These are phyloP conservation scores for Rhizomucor pusillus DNA, from an alignment of 371 early-diverging fungal species.

Conservation along the genomic window DNA sequence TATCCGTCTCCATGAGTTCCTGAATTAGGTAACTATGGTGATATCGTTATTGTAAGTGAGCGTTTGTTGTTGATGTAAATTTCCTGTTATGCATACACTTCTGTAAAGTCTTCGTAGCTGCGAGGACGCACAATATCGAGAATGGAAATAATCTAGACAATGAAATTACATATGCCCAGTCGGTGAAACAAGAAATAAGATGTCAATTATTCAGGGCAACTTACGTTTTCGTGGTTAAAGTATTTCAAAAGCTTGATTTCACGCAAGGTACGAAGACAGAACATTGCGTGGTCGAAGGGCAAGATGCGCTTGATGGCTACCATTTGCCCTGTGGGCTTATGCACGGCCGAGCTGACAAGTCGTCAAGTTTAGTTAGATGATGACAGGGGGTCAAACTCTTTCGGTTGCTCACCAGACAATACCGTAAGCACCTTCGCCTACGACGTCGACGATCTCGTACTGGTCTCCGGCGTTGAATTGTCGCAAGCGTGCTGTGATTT, in stretches of 20 bases:
- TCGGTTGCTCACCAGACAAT: constrained; percentile 53
- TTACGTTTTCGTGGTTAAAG: constrained; percentile 84
- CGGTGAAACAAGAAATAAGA: too few species aligned
- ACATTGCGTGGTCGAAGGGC: constrained; percentile 87
- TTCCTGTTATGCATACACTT: constrained; percentile 60
- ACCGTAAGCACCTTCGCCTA: constrained; percentile 68
- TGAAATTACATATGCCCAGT: background rate
- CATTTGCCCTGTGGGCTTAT: constrained; percentile 82
- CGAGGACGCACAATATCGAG: constrained; percentile 86
- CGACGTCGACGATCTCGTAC: constrained; percentile 32
- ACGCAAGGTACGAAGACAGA: constrained; percentile 81
- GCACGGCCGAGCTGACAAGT: constrained; percentile 70
- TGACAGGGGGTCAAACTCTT: constrained; percentile 34
- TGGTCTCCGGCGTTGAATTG: constrained; percentile 28
- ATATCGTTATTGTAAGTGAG: background rate
- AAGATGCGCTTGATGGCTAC: constrained; percentile 94
- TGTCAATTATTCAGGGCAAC: constrained; percentile 1
- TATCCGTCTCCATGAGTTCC: constrained; percentile 96
- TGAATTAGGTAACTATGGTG: constrained; percentile 56
- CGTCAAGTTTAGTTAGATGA: constrained; percentile 2
- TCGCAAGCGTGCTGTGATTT: constrained; percentile 16
- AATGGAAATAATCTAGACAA: constrained; percentile 79
- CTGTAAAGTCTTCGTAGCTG: constrained; percentile 74
- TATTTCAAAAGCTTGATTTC: constrained; percentile 89
- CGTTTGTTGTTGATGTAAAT: background rate